phyloP scores from a whole-genome alignment of 768 basidiomycete species.

The Tulasnella sp. region DNA sequence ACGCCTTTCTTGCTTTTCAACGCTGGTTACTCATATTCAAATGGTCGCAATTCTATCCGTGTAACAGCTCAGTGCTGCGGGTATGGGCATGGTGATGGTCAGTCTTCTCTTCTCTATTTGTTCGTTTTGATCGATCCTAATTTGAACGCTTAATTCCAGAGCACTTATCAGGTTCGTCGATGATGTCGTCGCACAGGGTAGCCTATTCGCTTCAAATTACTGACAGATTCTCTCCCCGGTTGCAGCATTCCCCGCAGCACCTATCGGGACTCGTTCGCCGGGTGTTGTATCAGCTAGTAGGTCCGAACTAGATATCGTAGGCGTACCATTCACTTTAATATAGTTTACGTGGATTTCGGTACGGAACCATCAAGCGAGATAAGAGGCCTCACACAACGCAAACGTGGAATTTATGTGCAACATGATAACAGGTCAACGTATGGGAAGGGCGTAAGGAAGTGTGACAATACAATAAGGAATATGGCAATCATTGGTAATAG shows the following conservation, averaged over 20 bases:
- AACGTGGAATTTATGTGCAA: no score
- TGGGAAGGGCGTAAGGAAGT: no score
- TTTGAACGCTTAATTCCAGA: slow-evolving; percentile 32
- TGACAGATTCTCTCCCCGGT: background rate
- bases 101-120: slow-evolving; percentile 22
- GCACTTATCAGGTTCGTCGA: slow-evolving; percentile 55
- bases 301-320: slow-evolving; percentile 51
- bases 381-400: no score
- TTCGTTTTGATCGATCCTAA: background rate
- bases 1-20: no score
- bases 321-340: no score
- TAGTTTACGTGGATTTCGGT: no score
- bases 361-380: no score
- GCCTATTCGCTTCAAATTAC: background rate
- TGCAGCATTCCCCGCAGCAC: slow-evolving; percentile 61
- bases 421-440: no score
- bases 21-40: slow-evolving; percentile 10
- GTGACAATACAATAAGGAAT: no score
- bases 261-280: slow-evolving; percentile 70
- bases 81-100: slow-evolving; percentile 89
- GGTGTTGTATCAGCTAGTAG: slow-evolving; percentile 81
- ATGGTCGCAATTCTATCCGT: background rate
- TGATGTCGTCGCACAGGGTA: background rate
- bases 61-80: slow-evolving; percentile 50
- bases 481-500: no score